Conservation (phyloP, 2,329 filamentous ascomycete species). For the Xylaria sp. region DNA sequence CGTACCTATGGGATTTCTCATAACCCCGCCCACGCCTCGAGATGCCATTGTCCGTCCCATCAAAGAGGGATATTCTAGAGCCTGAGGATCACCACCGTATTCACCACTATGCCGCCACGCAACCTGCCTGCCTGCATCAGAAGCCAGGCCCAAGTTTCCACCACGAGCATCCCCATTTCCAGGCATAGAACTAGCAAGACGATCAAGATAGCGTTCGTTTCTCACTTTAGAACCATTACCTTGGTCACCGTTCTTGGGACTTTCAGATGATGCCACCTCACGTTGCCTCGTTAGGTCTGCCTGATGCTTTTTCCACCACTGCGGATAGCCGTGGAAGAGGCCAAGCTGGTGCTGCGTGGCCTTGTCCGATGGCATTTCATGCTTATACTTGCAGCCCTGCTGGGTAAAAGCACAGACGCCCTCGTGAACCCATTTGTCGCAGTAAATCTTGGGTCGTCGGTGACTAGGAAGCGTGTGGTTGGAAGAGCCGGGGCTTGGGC, state of each 20-base stretch:
- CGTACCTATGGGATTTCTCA: slow-evolving; percentile 41
- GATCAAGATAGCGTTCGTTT: slow-evolving; percentile 18
- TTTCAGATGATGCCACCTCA: slow-evolving; percentile 34
- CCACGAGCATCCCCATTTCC: slow-evolving; percentile 23
- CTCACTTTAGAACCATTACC: slow-evolving; percentile 5
- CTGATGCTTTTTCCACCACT: slow-evolving; percentile 69
- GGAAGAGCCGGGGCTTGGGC: slow-evolving; percentile 13
- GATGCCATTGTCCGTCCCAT: slow-evolving; percentile 21
- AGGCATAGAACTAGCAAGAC: neutral
- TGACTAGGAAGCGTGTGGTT: slow-evolving; percentile 22
- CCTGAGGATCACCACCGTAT: slow-evolving; percentile 31
- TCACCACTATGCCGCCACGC: slow-evolving; percentile 40
- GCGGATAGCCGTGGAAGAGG: slow-evolving; percentile 71
- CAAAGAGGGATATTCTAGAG: slow-evolving; percentile 19
- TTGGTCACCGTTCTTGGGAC: slow-evolving; percentile 4
- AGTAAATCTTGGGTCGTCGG: slow-evolving; percentile 73
- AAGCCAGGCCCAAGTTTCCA: slow-evolving; percentile 15
- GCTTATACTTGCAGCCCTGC: slow-evolving; percentile 88
- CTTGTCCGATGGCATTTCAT: slow-evolving; percentile 83
- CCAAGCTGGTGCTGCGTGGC: slow-evolving; percentile 76
- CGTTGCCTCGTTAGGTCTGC: slow-evolving; percentile 56
- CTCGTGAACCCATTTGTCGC: slow-evolving; percentile 89
- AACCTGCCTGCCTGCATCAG: slow-evolving; percentile 30
- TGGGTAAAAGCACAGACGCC: slow-evolving; percentile 87
- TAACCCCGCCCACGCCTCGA: slow-evolving; percentile 14